These are phyloP conservation scores for Lasiodiplodia hormozganensis DNA, from an alignment of 2,329 filamentous ascomycete genomes.

Conservation along the genomic window DNA sequence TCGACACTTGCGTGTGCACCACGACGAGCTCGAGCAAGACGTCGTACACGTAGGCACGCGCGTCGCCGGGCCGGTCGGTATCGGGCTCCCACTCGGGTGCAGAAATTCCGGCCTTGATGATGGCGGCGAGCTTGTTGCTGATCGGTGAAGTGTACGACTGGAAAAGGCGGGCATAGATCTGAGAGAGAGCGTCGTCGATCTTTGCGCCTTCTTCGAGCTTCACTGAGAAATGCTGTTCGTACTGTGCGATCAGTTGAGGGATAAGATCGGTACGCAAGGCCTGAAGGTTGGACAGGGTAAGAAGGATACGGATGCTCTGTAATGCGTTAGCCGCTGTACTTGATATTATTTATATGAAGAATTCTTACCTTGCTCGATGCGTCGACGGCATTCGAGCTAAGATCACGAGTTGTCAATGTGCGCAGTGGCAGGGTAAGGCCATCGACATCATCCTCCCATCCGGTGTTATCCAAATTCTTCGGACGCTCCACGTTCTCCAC, in stretches of 20 bases:
- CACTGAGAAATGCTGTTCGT: slow-evolving; percentile 92
- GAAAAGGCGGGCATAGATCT: slow-evolving; percentile 92
- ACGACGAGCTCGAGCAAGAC: slow-evolving; percentile 84
- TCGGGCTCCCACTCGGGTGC: slow-evolving; percentile 74
- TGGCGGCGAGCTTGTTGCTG: slow-evolving; percentile 58
- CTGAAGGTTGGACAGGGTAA: slow-evolving; percentile 92
- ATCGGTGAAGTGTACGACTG: slow-evolving; percentile 86
- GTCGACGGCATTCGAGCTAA: slow-evolving; percentile 43
- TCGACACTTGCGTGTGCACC: slow-evolving; percentile 76
- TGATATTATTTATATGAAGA: background rate
- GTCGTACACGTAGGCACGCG: slow-evolving; percentile 88
- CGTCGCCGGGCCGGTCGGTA: slow-evolving; percentile 69
- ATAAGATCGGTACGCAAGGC: slow-evolving; percentile 81
- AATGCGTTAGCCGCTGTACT: background rate
- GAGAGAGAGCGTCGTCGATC: slow-evolving; percentile 85
- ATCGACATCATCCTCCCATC: slow-evolving; percentile 61
- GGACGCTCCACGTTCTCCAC: slow-evolving; percentile 92
- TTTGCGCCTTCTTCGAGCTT: slow-evolving; percentile 93
- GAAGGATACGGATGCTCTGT: slow-evolving; percentile 88
- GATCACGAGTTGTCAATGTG: slow-evolving; percentile 32
- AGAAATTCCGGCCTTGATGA: slow-evolving; percentile 74
- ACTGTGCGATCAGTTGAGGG: slow-evolving; percentile 86
- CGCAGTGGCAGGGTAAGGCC: slow-evolving; percentile 48
- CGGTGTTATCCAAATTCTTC: slow-evolving; percentile 66
- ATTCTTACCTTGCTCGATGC: slow-evolving; percentile 43